A percentile compares a stretch with the other conserved stretches of the same genome.
Conservation (phyloP, 176 grass and related monocot species). For the Saccharum officinarum region DNA sequence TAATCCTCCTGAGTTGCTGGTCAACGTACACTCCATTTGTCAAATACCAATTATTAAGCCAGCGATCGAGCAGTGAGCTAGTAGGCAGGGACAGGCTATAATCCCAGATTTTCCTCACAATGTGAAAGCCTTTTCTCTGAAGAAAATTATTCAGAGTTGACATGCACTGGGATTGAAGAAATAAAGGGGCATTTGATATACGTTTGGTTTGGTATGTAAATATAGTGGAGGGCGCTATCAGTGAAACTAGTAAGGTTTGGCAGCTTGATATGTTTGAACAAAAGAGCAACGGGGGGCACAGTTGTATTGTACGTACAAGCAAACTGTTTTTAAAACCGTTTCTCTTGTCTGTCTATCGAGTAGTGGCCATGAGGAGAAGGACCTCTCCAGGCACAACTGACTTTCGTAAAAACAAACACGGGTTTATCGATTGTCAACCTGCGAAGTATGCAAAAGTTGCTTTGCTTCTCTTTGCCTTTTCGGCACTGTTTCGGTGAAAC, state of each 20-base stretch:
- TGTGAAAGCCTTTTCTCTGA: constrained; percentile 31
- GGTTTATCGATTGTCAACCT: constrained; percentile 38
- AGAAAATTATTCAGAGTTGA: constrained; percentile 45
- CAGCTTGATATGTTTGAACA: constrained; percentile 71
- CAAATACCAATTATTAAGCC: constrained; percentile 29
- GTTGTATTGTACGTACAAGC: constrained; percentile 28
- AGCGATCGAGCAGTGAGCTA: background rate
- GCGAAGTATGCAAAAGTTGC: constrained; percentile 29
- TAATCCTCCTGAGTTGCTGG: constrained; percentile 26
- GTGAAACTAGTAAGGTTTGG: constrained; percentile 53
- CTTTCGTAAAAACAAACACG: background rate
- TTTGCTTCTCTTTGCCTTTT: background rate
- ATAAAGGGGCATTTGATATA: constrained; percentile 21
- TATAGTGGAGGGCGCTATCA: constrained; percentile 55
- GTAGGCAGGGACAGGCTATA: constrained; percentile 15
- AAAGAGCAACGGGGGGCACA: constrained; percentile 4
- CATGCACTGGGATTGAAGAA: constrained; percentile 4
- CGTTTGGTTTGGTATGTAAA: constrained; percentile 41
- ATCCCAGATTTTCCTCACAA: background rate
- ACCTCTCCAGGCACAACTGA: constrained; percentile 1
- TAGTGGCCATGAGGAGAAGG: constrained; percentile 15
- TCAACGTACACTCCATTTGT: constrained; percentile 28
- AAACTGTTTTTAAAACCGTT: constrained; percentile 33
- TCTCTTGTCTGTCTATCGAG: background rate
- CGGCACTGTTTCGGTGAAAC: constrained; percentile 28